Percentiles rank a stretch among this genome's conserved stretches.
Evolutionary conservation across 306 rosid genomes (phyloP).

Genomic region (Chamaecrista fasciculata): DNA sequence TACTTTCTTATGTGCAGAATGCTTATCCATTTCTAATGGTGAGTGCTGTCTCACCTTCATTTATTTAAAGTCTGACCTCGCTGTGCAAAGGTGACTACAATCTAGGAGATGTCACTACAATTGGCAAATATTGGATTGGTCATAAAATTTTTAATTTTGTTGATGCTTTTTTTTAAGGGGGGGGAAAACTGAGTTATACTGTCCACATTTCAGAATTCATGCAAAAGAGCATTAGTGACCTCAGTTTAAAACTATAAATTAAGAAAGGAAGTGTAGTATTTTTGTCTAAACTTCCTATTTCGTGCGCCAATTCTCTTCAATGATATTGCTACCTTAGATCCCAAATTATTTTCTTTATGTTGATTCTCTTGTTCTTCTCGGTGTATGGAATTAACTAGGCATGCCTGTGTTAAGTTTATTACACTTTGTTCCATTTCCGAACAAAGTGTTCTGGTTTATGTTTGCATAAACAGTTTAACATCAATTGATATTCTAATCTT

Average conservation of each 20-base stretch:
- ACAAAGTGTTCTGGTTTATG: background rate
- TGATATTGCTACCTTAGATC: background rate
- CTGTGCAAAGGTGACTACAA: background rate
- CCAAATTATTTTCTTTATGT: background rate
- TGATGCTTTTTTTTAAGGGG: background rate
- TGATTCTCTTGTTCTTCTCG: background rate
- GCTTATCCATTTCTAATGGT: constrained; percentile 50
- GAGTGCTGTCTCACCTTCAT: constrained; percentile 33
- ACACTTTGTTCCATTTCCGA: constrained; percentile 17
- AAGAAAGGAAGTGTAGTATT: background rate
- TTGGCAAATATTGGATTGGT: background rate
- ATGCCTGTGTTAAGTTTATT: constrained; percentile 4
- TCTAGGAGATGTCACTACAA: background rate
- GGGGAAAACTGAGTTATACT: background rate
- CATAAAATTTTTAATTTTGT: background rate
- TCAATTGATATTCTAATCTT: constrained; percentile 4
- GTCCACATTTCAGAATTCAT: background rate
- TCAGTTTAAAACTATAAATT: background rate
- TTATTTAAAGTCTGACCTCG: background rate
- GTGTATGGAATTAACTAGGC: background rate
- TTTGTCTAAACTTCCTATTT: constrained; percentile 1
- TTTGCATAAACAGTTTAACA: background rate
- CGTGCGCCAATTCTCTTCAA: background rate
- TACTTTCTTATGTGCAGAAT: constrained; percentile 58
- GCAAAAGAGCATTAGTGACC: background rate